phyloP scores from a whole-genome alignment of 2,329 filamentous ascomycete species.

The Paecilomyces formosus region DNA sequence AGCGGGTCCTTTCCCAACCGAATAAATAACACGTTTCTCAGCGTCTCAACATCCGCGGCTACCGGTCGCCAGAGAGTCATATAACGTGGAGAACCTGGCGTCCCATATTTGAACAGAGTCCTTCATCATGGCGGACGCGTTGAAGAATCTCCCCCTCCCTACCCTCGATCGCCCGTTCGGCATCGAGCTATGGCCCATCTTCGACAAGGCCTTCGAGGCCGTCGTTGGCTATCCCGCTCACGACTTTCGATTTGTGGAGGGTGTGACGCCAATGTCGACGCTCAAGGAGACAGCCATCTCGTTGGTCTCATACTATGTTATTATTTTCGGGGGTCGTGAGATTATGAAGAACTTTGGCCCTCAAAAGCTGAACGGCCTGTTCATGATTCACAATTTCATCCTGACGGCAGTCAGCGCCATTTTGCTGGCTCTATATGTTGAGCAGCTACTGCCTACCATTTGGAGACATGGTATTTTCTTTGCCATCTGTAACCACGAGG shows the following conservation, averaged over 20 bases:
- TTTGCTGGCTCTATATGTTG: conserved; percentile 76
- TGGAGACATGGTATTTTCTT: conserved; percentile 77
- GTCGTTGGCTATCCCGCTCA: conserved; percentile 74
- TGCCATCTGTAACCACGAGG: conserved; percentile 67
- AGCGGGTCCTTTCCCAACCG: conserved; percentile 1
- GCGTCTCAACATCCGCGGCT: conserved; percentile 6
- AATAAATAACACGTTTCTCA: conserved; percentile 6
- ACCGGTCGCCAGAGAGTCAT: not conserved
- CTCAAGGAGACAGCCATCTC: conserved; percentile 73
- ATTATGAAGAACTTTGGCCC: conserved; percentile 81
- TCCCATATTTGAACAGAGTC: conserved; percentile 1
- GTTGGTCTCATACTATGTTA: conserved; percentile 79
- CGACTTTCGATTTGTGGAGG: conserved; percentile 76
- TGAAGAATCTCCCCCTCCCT: conserved; percentile 53
- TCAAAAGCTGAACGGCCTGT: conserved; percentile 79
- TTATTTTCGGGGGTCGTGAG: conserved; percentile 90
- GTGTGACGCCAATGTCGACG: conserved; percentile 83
- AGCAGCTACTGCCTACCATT: conserved; percentile 82
- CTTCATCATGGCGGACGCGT: conserved; percentile 41
- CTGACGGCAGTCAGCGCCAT: conserved; percentile 76
- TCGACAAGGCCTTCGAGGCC: conserved; percentile 74
- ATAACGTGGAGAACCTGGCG: not conserved
- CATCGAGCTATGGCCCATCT: conserved; percentile 86
- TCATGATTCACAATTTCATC: conserved; percentile 96
- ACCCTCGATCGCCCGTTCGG: conserved; percentile 90